Percentiles rank a stretch among this genome's conserved stretches.
These are phyloP conservation scores for Gamsiella multidivaricata DNA, from an alignment of 192 early-diverging fungal species.

Conservation along the genomic window DNA sequence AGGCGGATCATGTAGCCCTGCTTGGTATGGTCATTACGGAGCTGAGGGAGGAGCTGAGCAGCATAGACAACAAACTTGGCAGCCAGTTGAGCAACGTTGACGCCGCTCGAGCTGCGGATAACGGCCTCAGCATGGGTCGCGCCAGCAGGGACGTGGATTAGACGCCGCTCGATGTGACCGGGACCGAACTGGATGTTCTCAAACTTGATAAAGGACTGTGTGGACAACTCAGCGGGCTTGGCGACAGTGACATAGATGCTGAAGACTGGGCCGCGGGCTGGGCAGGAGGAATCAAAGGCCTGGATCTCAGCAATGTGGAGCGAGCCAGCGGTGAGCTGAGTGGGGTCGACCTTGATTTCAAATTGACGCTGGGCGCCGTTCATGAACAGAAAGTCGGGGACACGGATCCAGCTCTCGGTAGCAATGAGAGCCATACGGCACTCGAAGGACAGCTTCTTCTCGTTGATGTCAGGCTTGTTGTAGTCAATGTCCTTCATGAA, in stretches of 20 bases:
- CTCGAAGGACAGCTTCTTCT: constrained; percentile 81
- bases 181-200: constrained; percentile 72
- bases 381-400: constrained; percentile 79
- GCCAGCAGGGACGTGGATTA: constrained; percentile 83
- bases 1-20: constrained; percentile 66
- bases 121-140: constrained; percentile 79
- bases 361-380: constrained; percentile 74
- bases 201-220: constrained; percentile 64
- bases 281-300: constrained; percentile 81
- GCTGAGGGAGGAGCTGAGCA: constrained; percentile 79
- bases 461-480: constrained; percentile 64
- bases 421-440: constrained; percentile 77
- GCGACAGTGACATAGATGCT: constrained; percentile 88
- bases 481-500: constrained; percentile 75
- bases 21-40: constrained; percentile 70
- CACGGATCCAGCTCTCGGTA: constrained; percentile 79
- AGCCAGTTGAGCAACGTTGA: constrained; percentile 12
- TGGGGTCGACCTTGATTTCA: constrained; percentile 81
- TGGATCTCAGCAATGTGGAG: constrained; percentile 82
- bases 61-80: constrained; percentile 55
- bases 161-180: constrained; percentile 82
- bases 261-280: constrained; percentile 84
- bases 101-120: constrained; percentile 26
- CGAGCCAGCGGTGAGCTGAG: constrained; percentile 75
- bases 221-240: constrained; percentile 72